Percentiles rank a stretch among this genome's conserved stretches.
Evolutionary conservation across 2,329 filamentous ascomycete species (phyloP).

Genomic region (Tolypocladium sp.): DNA sequence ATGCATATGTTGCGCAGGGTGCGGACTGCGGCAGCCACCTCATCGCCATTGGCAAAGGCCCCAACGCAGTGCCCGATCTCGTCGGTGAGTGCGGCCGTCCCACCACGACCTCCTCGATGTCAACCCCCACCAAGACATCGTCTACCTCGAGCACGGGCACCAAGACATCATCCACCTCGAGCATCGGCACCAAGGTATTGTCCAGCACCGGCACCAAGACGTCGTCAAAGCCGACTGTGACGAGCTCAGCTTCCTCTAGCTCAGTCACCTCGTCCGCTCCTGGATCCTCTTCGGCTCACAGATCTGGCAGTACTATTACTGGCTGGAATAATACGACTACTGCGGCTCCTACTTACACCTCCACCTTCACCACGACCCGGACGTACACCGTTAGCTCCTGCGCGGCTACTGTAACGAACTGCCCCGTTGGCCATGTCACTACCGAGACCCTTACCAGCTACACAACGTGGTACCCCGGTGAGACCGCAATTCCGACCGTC

Average conservation of each 20-base stretch:
- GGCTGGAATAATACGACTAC: not conserved
- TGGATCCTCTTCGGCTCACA: not conserved
- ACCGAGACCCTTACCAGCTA: conserved; percentile 5
- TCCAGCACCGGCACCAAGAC: too few relatives aligned
- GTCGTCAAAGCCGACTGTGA: not conserved
- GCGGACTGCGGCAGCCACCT: conserved; percentile 19
- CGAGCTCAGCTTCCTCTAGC: not conserved
- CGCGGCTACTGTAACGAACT: conserved; percentile 6
- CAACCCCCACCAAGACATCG: not conserved
- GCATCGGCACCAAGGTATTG: too few relatives aligned
- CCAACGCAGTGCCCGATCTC: conserved; percentile 15
- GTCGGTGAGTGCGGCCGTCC: conserved; percentile 7
- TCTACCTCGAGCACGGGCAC: too few relatives aligned
- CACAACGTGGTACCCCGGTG: conserved; percentile 11
- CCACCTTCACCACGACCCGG: conserved; percentile 1
- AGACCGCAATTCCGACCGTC: too few relatives aligned
- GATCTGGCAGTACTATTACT: not conserved
- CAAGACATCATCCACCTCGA: too few relatives aligned
- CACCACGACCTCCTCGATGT: not conserved
- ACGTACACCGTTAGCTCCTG: conserved; percentile 7
- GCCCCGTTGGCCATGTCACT: conserved; percentile 7
- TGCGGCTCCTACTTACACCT: not conserved
- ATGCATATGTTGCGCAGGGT: conserved; percentile 17
- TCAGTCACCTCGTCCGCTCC: too few relatives aligned
- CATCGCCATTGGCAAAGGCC: conserved; percentile 20